Percentiles rank a stretch among this genome's conserved stretches.
phyloP scores from a whole-genome alignment of 2,329 filamentous ascomycete species.

The Sporothrix protearum region DNA sequence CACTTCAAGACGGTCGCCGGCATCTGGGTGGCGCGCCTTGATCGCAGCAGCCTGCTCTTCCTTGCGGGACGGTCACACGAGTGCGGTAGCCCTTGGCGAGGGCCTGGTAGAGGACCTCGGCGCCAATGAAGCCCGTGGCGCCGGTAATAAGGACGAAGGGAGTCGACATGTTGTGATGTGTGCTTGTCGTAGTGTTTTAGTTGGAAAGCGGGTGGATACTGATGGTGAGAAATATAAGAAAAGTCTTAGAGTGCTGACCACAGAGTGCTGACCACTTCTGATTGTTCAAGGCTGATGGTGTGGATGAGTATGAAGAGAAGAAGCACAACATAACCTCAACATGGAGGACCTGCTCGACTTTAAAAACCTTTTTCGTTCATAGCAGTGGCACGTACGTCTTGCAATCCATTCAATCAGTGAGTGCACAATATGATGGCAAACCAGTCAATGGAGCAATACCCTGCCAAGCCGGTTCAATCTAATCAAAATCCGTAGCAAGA shows the following conservation, averaged over 20 bases:
- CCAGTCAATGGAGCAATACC: neutral
- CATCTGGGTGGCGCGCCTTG: neutral
- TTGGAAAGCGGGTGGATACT: neutral
- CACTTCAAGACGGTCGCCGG: neutral
- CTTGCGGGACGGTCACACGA: constrained; percentile 15
- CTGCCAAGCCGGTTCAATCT: neutral
- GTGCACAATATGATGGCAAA: neutral
- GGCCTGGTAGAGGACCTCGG: constrained; percentile 20
- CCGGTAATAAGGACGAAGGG: constrained; percentile 28
- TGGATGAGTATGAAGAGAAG: neutral
- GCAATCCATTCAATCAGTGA: neutral
- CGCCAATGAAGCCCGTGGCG: constrained; percentile 34
- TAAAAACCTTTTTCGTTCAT: neutral
- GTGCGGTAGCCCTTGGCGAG: constrained; percentile 17
- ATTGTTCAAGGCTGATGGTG: neutral
- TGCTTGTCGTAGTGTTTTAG: neutral
- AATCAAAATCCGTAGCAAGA: neutral
- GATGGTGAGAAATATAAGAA: neutral
- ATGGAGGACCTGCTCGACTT: neutral
- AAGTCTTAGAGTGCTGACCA: neutral
- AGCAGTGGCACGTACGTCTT: neutral
- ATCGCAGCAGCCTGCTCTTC: neutral
- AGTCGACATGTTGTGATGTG: neutral
- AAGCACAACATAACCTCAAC: neutral
- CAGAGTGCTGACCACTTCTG: neutral